phyloP scores from a whole-genome alignment of 2,329 filamentous ascomycete species.

The Microdochium nivale region DNA sequence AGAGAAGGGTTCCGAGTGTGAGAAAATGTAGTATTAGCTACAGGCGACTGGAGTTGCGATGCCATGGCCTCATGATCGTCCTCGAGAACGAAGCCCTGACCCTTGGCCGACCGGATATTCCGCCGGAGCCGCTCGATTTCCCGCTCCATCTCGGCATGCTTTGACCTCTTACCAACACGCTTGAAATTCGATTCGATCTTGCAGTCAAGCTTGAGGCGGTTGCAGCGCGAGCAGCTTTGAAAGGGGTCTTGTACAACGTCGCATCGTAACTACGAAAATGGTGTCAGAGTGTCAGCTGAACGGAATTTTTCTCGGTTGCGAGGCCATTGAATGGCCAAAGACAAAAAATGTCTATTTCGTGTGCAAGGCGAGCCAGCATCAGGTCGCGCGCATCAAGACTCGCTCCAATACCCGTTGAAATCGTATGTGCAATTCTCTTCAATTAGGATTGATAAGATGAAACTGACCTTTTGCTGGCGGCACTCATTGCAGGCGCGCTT shows the following conservation, averaged over 20 bases:
- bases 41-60: slow-evolving; percentile 49
- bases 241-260: slow-evolving; percentile 78
- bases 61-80: slow-evolving; percentile 47
- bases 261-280: slow-evolving; percentile 57
- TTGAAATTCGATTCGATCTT: slow-evolving; percentile 87
- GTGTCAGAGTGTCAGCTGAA: slow-evolving; percentile 7
- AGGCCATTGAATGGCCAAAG: background rate
- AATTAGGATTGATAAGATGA: background rate
- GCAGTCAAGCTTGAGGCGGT: slow-evolving; percentile 71
- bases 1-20: slow-evolving; percentile 54
- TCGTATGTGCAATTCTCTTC: too few relatives aligned
- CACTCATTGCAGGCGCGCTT: slow-evolving; percentile 82
- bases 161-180: slow-evolving; percentile 71
- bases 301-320: too few relatives aligned
- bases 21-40: slow-evolving; percentile 46
- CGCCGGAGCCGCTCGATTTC: slow-evolving; percentile 64
- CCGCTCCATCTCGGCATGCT: slow-evolving; percentile 80
- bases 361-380: too few relatives aligned
- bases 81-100: slow-evolving; percentile 46
- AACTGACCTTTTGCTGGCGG: slow-evolving; percentile 72
- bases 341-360: too few relatives aligned
- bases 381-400: too few relatives aligned
- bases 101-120: slow-evolving; percentile 49
- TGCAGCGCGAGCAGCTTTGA: slow-evolving; percentile 67
- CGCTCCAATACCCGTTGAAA: too few relatives aligned